Evolutionary conservation across 306 rosid species (phyloP), one percentile per base, ranked within the genome.

Genomic region (Coriaria nepalensis): DNA sequence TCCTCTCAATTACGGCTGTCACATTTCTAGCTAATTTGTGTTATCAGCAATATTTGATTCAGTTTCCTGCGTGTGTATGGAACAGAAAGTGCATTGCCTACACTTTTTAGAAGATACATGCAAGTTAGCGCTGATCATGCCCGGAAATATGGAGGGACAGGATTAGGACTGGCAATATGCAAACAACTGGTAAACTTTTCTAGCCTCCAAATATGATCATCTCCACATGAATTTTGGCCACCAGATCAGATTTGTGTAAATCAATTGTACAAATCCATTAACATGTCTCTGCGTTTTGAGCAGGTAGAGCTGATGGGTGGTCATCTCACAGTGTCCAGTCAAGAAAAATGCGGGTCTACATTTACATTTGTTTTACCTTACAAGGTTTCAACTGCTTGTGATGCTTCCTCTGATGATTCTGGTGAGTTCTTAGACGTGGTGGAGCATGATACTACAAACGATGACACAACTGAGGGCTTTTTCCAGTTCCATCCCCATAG

Each of bases 101-200:
- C 79, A 49, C 73, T 92, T 47, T 92, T 85, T 50, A 92, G 70
- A 57, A 81, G 84, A 67, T 92, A 92, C 77, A 92, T 92, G 98
- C 98, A 92, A 85, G 98, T 76, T n/a, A 77, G 96, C 50, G 88
- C 96, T 5, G 96, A 92, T 56, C 98, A 92, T 47, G 96, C 98
- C 59, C 63, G 94, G 56, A 92, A 92, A 56, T 85, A 92, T 57
- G 98, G 98, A 8, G 98, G 98, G 54, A 92, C 98, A 0, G 94
- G 98, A 49, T 67, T 92, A 37, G 98, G 98, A 38, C 65, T 92
- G 36, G 98, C 96, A 70, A 85, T 92, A 69, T 92, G 98, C 78
- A 92, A 92, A 66, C 98, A 92, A 52, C 66, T 92, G 93, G 98
- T 92, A 81, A 67, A 52, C 6, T 10, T 12, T 37, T 43, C 5